Evolutionary conservation across 2,329 filamentous ascomycete species (phyloP).

Genomic region (Sporothrix humicola): DNA sequence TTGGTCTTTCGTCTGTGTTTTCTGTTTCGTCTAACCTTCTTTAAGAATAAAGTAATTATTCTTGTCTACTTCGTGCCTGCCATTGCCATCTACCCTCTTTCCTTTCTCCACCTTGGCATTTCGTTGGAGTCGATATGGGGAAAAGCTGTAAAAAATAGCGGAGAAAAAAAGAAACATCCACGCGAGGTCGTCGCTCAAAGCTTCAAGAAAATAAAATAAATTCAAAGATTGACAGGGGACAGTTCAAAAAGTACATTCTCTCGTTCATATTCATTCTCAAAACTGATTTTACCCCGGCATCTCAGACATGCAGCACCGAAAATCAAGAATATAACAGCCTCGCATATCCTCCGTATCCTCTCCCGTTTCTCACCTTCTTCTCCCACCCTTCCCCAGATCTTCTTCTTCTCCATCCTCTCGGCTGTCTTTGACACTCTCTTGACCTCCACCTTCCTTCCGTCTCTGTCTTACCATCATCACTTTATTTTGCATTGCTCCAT

Average conservation of each 20-base stretch:
- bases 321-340: constrained; percentile 18
- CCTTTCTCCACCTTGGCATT: constrained; percentile 11
- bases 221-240: background rate
- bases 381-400: background rate
- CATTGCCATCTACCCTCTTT: background rate
- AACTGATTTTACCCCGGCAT: constrained; percentile 3
- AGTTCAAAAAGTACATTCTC: background rate
- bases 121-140: constrained; percentile 2
- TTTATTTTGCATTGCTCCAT: background rate
- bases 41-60: background rate
- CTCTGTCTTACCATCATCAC: background rate
- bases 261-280: background rate
- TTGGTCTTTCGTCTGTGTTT: background rate
- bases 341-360: background rate
- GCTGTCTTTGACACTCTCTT: background rate
- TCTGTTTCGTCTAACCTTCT: background rate
- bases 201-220: background rate
- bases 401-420: constrained; percentile 1
- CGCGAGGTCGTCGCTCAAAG: background rate
- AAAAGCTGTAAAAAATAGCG: background rate
- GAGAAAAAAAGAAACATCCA: constrained; percentile 9
- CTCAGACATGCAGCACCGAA: background rate
- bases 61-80: background rate
- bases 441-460: background rate
- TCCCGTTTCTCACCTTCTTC: background rate